Conservation (phyloP, 164 flowering plant genomes). For the Malania oleifera region DNA sequence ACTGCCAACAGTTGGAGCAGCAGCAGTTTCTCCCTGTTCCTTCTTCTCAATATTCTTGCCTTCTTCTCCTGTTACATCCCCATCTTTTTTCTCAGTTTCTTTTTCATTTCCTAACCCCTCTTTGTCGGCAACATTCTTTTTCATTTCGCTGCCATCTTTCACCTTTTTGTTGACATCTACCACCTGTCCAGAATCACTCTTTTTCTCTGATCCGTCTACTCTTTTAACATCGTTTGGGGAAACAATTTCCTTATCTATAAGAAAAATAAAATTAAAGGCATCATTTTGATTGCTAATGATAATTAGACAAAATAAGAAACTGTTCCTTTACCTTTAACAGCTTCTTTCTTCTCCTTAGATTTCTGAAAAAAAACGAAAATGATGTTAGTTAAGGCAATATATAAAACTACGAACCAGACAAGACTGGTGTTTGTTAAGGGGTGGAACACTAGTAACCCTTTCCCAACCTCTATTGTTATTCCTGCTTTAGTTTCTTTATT, state of each 20-base stretch:
- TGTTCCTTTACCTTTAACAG: constrained; percentile 36
- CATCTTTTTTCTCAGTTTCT: constrained; percentile 19
- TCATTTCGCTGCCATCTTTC: constrained; percentile 14
- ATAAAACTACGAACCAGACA: no score
- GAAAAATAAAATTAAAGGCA: not conserved
- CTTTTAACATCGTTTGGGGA: constrained; percentile 21
- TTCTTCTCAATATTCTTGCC: constrained; percentile 21
- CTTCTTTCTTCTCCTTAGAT: constrained; percentile 42
- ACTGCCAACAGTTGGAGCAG: constrained; percentile 22
- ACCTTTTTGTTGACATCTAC: constrained; percentile 26
- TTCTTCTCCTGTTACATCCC: constrained; percentile 17
- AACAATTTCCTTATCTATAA: constrained; percentile 26
- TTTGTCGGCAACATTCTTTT: constrained; percentile 15
- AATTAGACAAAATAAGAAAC: not conserved
- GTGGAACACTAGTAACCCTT: no score
- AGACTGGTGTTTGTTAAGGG: no score
- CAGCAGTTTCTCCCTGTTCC: constrained; percentile 27
- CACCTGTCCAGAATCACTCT: constrained; percentile 26
- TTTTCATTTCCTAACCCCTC: constrained; percentile 19
- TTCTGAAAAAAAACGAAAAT: constrained; percentile 32
- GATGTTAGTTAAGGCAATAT: no score
- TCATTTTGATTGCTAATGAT: not conserved
- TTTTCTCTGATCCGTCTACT: constrained; percentile 24
- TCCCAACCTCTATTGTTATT: no score
- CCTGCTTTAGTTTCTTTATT: no score